These are phyloP conservation scores for Suillus subaureus DNA, from an alignment of 768 basidiomycete species.

Conservation along the genomic window DNA sequence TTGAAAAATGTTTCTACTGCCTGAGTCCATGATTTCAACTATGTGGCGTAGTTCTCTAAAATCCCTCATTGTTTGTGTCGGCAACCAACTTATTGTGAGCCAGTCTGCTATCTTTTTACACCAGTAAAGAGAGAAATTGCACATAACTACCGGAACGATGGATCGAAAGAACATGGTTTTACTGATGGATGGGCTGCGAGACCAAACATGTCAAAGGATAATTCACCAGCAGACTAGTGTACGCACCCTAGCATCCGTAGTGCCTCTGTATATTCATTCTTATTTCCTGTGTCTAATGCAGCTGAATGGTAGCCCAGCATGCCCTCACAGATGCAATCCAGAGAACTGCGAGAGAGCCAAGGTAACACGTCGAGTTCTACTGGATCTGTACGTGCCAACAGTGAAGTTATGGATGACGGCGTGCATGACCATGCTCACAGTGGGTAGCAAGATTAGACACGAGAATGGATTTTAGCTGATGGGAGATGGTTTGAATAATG, in stretches of 20 bases:
- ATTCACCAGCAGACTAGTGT: not conserved
- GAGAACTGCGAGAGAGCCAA: conserved; percentile 25
- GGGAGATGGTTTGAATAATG: conserved; percentile 22
- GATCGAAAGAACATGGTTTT: conserved; percentile 18
- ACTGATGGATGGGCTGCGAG: conserved; percentile 13
- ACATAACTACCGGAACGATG: conserved; percentile 19
- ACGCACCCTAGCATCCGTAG: conserved; percentile 24
- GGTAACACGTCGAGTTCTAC: conserved; percentile 26
- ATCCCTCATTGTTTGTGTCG: not conserved
- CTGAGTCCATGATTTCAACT: conserved; percentile 18
- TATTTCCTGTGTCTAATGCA: conserved; percentile 17
- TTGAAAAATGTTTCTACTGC: conserved; percentile 16
- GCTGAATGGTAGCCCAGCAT: conserved; percentile 27
- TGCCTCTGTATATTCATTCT: conserved; percentile 20
- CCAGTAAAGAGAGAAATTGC: conserved; percentile 15
- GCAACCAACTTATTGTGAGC: conserved; percentile 18
- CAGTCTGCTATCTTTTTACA: conserved; percentile 22
- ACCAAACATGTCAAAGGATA: not conserved
- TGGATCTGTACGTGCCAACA: not conserved
- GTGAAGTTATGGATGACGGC: not conserved
- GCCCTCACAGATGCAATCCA: conserved; percentile 29
- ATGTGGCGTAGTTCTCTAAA: conserved; percentile 14
- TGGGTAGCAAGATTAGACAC: not conserved
- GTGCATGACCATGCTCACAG: not conserved
- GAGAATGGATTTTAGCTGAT: not conserved